phyloP scores from a whole-genome alignment of 371 early-diverging fungal species.

The Synchytrium microbalum region DNA sequence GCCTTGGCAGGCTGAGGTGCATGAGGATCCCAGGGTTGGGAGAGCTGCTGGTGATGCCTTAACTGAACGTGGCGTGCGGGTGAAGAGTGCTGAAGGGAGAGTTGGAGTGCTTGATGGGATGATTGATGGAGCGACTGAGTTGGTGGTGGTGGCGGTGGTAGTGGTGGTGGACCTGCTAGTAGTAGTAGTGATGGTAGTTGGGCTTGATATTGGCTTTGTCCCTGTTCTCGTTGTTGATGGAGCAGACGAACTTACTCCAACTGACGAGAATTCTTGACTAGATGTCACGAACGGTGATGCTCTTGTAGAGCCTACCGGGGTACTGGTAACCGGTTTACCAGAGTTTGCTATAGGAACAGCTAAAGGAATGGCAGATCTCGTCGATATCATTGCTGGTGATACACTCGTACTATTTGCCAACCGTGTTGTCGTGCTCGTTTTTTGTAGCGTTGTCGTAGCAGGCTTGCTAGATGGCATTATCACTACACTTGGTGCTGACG shows the following conservation, averaged over 20 bases:
- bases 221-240: not conserved
- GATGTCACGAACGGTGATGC: not conserved
- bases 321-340: no score
- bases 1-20: not conserved
- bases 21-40: not conserved
- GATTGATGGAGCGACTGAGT: not conserved
- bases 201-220: not conserved
- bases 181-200: not conserved
- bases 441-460: no score
- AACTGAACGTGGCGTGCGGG: not conserved
- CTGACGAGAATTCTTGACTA: not conserved
- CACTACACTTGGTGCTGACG: no score
- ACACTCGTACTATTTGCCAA: no score
- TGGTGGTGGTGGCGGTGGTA: not conserved
- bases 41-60: not conserved
- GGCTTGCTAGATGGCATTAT: no score
- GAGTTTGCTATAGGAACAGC: no score
- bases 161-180: not conserved
- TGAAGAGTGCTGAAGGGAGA: not conserved
- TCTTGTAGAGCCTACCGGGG: not conserved
- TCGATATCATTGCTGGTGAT: no score
- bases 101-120: not conserved
- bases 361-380: no score
- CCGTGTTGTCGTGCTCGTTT: no score
- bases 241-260: not conserved